Percentiles rank a stretch among this genome's conserved stretches.
These are phyloP conservation scores for Epichloe glyceriae DNA, from an alignment of 2,329 filamentous ascomycete species.

Conservation along the genomic window DNA sequence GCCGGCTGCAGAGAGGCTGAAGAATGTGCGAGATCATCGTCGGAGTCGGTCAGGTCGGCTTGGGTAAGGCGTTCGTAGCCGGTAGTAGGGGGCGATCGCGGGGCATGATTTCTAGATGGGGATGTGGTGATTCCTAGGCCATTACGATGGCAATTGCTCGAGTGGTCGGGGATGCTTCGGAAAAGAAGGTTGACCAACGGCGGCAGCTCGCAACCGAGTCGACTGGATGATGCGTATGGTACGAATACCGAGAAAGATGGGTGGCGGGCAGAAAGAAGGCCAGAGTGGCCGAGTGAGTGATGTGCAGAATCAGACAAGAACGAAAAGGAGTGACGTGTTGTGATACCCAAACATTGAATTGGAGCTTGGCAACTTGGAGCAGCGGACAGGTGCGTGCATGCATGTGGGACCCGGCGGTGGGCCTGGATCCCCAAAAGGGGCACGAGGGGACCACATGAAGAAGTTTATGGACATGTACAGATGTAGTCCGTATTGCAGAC, in stretches of 20 bases:
- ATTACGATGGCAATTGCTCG: neutral
- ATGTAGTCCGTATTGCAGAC: too few species aligned
- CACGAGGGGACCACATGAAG: too few species aligned
- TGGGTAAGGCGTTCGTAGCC: constrained; percentile 79
- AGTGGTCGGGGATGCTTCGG: too few species aligned
- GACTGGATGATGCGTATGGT: neutral
- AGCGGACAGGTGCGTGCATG: too few species aligned
- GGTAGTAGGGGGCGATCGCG: constrained; percentile 59
- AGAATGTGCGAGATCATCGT: constrained; percentile 44
- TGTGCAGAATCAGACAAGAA: neutral
- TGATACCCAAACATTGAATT: neutral
- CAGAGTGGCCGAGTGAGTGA: neutral
- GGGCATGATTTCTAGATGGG: constrained; percentile 36
- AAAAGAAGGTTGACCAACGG: neutral
- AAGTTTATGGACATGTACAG: too few species aligned
- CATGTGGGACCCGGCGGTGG: neutral
- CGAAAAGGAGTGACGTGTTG: neutral
- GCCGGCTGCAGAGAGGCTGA: constrained; percentile 43
- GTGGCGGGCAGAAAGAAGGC: neutral
- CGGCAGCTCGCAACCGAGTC: neutral
- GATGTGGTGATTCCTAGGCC: neutral
- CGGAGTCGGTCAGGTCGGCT: constrained; percentile 63
- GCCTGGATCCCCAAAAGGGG: too few species aligned
- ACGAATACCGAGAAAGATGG: neutral
- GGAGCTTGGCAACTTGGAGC: too few species aligned